These are phyloP conservation scores for Zasmidium angulare DNA, from an alignment of 2,329 filamentous ascomycete species.

Conservation along the genomic window DNA sequence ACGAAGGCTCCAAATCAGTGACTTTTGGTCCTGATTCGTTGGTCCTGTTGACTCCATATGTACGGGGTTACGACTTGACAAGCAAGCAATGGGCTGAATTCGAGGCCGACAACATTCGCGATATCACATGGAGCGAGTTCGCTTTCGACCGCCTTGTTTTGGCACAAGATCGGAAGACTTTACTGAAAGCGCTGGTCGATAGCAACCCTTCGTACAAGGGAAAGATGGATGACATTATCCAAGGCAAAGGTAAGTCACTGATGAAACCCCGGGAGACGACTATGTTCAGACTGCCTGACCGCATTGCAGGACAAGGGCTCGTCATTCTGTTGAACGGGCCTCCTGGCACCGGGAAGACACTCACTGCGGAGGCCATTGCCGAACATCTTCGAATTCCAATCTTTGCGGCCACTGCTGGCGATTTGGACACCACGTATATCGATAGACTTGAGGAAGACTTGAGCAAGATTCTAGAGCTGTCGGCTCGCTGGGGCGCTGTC, in stretches of 20 bases:
- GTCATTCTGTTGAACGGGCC: constrained; percentile 50
- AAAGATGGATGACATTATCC: constrained; percentile 51
- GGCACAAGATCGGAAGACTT: constrained; percentile 47
- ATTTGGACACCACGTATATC: not conserved
- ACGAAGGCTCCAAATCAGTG: not conserved
- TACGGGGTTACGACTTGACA: constrained; percentile 40
- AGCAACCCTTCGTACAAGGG: constrained; percentile 41
- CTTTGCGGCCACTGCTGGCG: not conserved
- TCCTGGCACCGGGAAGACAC: constrained; percentile 56
- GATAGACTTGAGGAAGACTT: constrained; percentile 44
- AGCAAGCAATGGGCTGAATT: constrained; percentile 44
- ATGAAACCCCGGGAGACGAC: not conserved
- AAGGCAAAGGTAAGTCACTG: constrained; percentile 46
- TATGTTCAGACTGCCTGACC: not conserved
- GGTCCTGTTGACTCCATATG: constrained; percentile 33
- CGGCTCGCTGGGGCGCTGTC: constrained; percentile 53
- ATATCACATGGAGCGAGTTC: constrained; percentile 44
- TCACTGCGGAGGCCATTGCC: constrained; percentile 52
- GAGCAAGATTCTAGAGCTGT: constrained; percentile 47
- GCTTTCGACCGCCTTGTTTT: constrained; percentile 53
- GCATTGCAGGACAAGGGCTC: constrained; percentile 39
- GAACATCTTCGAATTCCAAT: constrained; percentile 44
- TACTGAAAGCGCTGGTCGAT: constrained; percentile 46
- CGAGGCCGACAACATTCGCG: constrained; percentile 29
- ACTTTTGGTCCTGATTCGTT: constrained; percentile 28